Conservation (phyloP, 495 filamentous ascomycete genomes). For the Podospora appendiculata region DNA sequence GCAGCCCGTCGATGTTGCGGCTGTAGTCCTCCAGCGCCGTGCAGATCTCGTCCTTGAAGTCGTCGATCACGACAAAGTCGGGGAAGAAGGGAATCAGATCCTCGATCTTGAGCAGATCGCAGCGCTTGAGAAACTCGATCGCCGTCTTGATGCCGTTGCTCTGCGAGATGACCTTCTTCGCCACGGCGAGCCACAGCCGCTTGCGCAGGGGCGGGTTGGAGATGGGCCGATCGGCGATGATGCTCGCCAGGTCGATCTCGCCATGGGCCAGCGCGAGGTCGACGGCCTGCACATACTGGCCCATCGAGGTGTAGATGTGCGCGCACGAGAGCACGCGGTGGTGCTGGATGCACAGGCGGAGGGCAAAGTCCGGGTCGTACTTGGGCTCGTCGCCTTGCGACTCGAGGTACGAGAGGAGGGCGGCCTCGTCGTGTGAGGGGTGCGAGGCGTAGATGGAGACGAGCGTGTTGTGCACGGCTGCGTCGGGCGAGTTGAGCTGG, state of each 20-base stretch:
- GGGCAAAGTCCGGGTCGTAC: constrained; percentile 96
- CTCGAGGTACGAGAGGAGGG: constrained; percentile 81
- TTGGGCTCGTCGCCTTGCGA: constrained; percentile 57
- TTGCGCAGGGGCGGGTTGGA: constrained; percentile 76
- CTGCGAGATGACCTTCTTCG: constrained; percentile 82
- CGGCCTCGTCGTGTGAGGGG: constrained; percentile 69
- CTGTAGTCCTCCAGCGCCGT: constrained; percentile 85
- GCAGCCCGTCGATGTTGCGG: constrained; percentile 79
- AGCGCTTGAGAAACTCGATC: constrained; percentile 87
- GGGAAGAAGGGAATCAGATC: constrained; percentile 98
- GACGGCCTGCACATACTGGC: constrained; percentile 85
- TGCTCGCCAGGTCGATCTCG: constrained; percentile 79
- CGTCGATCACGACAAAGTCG: constrained; percentile 97
- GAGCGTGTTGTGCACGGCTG: constrained; percentile 95
- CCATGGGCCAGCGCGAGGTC: constrained; percentile 82
- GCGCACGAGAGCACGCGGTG: constrained; percentile 86
- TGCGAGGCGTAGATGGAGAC: constrained; percentile 94
- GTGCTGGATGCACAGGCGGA: constrained; percentile 90
- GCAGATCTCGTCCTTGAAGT: constrained; percentile 98
- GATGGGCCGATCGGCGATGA: constrained; percentile 81
- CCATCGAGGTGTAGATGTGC: constrained; percentile 94
- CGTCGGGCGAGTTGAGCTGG: constrained; percentile 69
- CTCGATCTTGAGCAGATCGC: constrained; percentile 87
- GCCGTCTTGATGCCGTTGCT: constrained; percentile 88
- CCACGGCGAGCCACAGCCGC: constrained; percentile 89